Percentiles rank a stretch among this genome's conserved stretches.
phyloP scores from a whole-genome alignment of 768 basidiomycete species.

The Boletales sp. region DNA sequence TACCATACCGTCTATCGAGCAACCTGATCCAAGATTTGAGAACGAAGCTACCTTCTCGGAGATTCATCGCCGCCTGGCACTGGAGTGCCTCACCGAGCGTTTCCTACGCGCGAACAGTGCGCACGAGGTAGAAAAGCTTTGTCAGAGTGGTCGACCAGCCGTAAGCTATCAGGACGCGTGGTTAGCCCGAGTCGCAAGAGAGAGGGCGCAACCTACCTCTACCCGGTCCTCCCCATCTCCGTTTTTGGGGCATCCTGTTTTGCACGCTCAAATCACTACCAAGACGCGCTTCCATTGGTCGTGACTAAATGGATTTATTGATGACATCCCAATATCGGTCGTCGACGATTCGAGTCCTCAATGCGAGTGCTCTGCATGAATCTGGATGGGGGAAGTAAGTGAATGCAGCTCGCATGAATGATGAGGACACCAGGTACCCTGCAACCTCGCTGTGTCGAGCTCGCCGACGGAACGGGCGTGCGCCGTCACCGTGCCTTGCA shows the following conservation, averaged over 20 bases:
- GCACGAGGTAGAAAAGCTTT: conserved; percentile 82
- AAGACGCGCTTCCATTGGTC: conserved; percentile 79
- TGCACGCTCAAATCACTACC: conserved; percentile 85
- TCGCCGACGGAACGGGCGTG: conserved; percentile 83
- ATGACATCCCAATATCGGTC: conserved; percentile 81
- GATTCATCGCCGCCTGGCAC: conserved; percentile 61
- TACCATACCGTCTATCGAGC: conserved; percentile 67
- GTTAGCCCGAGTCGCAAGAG: conserved; percentile 44
- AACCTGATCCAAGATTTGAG: conserved; percentile 84
- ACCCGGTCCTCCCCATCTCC: conserved; percentile 81
- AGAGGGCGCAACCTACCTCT: conserved; percentile 52
- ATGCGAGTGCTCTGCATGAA: conserved; percentile 57
- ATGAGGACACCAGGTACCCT: conserved; percentile 77
- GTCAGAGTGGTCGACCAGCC: conserved; percentile 85
- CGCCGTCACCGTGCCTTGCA: no score
- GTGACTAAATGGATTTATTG: conserved; percentile 75
- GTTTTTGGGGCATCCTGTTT: conserved; percentile 82
- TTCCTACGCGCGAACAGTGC: conserved; percentile 79
- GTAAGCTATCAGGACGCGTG: conserved; percentile 54
- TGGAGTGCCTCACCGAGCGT: conserved; percentile 66
- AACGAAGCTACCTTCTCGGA: conserved; percentile 82
- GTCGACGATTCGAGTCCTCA: conserved; percentile 74
- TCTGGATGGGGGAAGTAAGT: no score
- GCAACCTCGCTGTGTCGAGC: conserved; percentile 69
- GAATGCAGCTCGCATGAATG: background rate